Evolutionary conservation across 1,284 basidiomycete genomes (phyloP), one percentile per base, ranked within the genome.

Genomic region (Ustilago trichophora): DNA sequence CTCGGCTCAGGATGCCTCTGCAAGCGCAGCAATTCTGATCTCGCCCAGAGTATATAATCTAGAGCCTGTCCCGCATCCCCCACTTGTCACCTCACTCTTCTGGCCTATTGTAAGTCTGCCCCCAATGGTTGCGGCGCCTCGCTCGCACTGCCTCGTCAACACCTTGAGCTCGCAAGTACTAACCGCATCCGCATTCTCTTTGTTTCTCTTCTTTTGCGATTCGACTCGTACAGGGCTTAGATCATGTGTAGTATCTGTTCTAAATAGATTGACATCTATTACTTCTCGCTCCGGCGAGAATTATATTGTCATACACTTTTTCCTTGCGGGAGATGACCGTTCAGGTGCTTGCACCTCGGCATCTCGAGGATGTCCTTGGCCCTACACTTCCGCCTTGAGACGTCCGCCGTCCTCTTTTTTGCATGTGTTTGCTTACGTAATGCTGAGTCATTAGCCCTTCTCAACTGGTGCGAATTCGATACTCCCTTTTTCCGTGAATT

Each of bases 161-260:
- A n/a, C n/a, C n/a, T n/a, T n/a, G n/a, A 9, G 6, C 26, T 34
- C 4, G 21, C 37, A 16, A 33, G 33, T 42, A 40, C 51, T 67
- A 26, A 67, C 64, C 21, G 45, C 33, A 33, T 41, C 19, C 26
- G 36, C 51, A 24, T 48, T 29, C 35, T 13, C 35, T 19, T n/a
- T 11, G 31, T 25, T 21, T 31, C 22, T 8, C 27, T 27, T 50
- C 13, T 27, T 15, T 12, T n/a, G n/a, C 45, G 27, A 18, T 31
- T 53, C 35, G 26, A 16, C 47, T 24, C 52, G 40, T 42, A 69
- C 66, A 69, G 66, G 70, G 70, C 70, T 72, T 66, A 64, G 70
- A 73, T 73, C 70, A 73, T 66, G 70, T 73, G 70, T 73, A 73
- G 70, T 73, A 73, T 73, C 70, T 73, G 70, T 73, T 73, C 70